Conservation (phyloP, 495 filamentous ascomycete species). For the Daldinia concentrica region DNA sequence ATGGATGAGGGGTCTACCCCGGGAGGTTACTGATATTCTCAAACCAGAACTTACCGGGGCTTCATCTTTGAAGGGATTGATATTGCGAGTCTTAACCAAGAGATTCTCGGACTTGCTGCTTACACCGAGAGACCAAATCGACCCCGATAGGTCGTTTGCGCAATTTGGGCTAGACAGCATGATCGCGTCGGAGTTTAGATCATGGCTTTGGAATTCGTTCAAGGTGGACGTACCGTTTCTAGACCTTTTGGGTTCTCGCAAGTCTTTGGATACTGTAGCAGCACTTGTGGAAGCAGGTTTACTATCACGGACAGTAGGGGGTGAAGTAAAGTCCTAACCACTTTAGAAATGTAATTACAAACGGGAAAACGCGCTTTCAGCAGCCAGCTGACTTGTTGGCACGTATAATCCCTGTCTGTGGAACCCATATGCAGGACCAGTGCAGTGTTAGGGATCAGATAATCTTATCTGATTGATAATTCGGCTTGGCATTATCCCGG, state of each 20-base stretch:
- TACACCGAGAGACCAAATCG: conserved; percentile 43
- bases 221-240: conserved; percentile 51
- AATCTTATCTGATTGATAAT: conserved; percentile 6
- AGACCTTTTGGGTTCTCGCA: background rate
- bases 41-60: background rate
- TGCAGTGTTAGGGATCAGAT: background rate
- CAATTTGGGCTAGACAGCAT: conserved; percentile 55
- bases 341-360: background rate
- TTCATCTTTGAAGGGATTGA: background rate
- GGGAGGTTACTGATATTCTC: background rate
- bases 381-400: background rate
- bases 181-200: conserved; percentile 54
- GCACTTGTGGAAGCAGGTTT: background rate
- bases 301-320: background rate
- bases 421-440: too few relatives aligned
- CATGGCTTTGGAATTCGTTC: conserved; percentile 46
- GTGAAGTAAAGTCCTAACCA: background rate
- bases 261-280: background rate
- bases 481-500: background rate
- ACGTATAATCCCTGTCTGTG: too few relatives aligned
- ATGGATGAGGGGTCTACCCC: background rate
- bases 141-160: conserved; percentile 36
- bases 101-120: background rate
- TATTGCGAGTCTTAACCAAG: background rate
- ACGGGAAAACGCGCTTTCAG: background rate